Conservation (phyloP, 768 basidiomycete species). For the Pseudohyphozyma bogoriensis region DNA sequence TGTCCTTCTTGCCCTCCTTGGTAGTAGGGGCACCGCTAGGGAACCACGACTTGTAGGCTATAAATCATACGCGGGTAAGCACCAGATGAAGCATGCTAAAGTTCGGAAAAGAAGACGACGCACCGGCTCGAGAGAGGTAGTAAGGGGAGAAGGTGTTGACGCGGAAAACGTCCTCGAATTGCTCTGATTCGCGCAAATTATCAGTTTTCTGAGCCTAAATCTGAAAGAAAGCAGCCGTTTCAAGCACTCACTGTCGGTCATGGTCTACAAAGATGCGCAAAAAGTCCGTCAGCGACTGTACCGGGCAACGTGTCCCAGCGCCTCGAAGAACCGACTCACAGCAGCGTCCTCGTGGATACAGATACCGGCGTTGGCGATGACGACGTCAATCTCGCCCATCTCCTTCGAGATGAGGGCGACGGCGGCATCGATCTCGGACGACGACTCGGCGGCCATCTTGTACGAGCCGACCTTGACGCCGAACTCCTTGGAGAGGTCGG, state of each 20-base stretch:
- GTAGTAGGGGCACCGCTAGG: constrained; percentile 3
- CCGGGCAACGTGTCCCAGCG: background rate
- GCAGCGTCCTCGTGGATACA: background rate
- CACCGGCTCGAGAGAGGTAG: constrained; percentile 34
- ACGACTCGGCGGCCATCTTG: constrained; percentile 31
- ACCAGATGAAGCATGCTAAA: background rate
- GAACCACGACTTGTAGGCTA: background rate
- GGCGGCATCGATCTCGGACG: constrained; percentile 26
- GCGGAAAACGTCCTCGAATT: constrained; percentile 30
- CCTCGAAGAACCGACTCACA: background rate
- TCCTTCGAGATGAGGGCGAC: constrained; percentile 27
- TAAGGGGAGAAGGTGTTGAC: constrained; percentile 36
- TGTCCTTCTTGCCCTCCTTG: constrained; percentile 29
- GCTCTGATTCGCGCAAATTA: constrained; percentile 1
- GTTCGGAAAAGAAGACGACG: background rate
- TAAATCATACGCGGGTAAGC: background rate
- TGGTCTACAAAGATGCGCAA: background rate
- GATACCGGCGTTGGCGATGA: constrained; percentile 35
- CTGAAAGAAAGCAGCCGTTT: no score
- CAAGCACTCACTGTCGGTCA: background rate
- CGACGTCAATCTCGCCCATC: constrained; percentile 35
- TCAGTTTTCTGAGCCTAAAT: background rate
- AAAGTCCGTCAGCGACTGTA: background rate
- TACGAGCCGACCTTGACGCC: constrained; percentile 32
- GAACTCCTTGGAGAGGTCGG: constrained; percentile 29